Percentiles rank a stretch among this genome's conserved stretches.
phyloP scores from a whole-genome alignment of 352 stramenopile genomes.

The Phytophthora fragariae region DNA sequence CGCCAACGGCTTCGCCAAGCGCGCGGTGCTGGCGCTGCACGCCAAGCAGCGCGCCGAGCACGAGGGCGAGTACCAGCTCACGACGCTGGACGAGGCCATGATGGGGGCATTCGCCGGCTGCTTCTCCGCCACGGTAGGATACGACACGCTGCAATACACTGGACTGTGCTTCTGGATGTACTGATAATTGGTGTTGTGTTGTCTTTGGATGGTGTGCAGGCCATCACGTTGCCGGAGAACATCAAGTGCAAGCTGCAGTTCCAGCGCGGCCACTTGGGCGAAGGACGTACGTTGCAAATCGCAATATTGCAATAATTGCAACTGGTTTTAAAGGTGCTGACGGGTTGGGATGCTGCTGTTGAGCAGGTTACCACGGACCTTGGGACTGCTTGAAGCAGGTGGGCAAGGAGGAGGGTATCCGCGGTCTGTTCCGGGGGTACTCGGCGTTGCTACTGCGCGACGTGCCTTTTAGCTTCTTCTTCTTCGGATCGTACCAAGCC shows the following conservation, averaged over 20 bases:
- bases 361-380: conserved; percentile 66
- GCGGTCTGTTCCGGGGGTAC: conserved; percentile 83
- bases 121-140: conserved; percentile 86
- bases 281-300: conserved; percentile 54
- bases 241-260: conserved; percentile 90
- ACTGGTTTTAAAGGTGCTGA: not conserved
- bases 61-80: conserved; percentile 65
- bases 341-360: not conserved
- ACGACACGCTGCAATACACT: not conserved
- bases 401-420: conserved; percentile 62
- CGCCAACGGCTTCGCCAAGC: conserved; percentile 83
- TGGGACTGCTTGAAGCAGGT: conserved; percentile 78
- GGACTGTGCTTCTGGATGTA: too few species aligned
- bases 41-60: conserved; percentile 51
- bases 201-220: conserved; percentile 33
- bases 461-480: conserved; percentile 92
- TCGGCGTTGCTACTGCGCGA: conserved; percentile 85
- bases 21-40: conserved; percentile 67
- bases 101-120: conserved; percentile 83
- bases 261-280: conserved; percentile 66
- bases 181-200: not conserved
- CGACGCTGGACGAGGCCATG: conserved; percentile 83
- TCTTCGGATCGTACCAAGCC: conserved; percentile 88
- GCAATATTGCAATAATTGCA: not conserved
- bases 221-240: conserved; percentile 87